phyloP scores from a whole-genome alignment of 2,329 filamentous ascomycete species.

The Aspergillus sp. region DNA sequence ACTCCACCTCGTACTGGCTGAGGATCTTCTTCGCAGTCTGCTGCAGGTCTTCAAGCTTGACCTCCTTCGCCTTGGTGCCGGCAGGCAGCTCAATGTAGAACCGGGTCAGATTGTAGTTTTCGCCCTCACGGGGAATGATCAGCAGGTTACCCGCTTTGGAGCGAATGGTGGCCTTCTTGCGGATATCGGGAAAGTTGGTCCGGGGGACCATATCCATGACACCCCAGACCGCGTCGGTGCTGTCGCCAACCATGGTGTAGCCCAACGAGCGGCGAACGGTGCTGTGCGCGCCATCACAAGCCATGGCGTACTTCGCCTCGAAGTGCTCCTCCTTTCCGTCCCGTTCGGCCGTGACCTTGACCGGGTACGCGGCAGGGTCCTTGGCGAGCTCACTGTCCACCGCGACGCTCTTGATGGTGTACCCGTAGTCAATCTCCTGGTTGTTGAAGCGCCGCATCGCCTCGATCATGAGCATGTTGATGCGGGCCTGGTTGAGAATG shows the following conservation, averaged over 20 bases:
- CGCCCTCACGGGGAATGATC: constrained; percentile 56
- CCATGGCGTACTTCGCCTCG: constrained; percentile 54
- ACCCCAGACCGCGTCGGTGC: constrained; percentile 58
- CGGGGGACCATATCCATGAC: constrained; percentile 53
- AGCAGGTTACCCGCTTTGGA: constrained; percentile 47
- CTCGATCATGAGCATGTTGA: constrained; percentile 55
- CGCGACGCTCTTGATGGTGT: constrained; percentile 50
- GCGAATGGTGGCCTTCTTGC: constrained; percentile 51
- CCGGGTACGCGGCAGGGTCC: constrained; percentile 43
- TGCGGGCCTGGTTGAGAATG: constrained; percentile 56
- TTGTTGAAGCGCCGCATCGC: constrained; percentile 46
- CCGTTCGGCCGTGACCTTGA: constrained; percentile 45
- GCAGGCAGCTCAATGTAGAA: constrained; percentile 62
- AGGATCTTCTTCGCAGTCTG: constrained; percentile 54
- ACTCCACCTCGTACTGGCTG: constrained; percentile 53
- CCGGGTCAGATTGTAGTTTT: constrained; percentile 55
- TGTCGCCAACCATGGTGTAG: constrained; percentile 60
- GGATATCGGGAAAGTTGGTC: constrained; percentile 52
- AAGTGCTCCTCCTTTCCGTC: constrained; percentile 42
- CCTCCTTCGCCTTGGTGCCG: constrained; percentile 50
- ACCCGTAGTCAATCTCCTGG: constrained; percentile 56
- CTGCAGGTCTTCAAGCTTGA: constrained; percentile 56
- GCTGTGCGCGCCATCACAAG: constrained; percentile 50
- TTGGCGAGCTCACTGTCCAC: constrained; percentile 46
- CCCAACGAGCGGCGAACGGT: constrained; percentile 39